Evolutionary conservation across 371 early-diverging fungal genomes (phyloP), one percentile per base, ranked within the genome.

Genomic region (Umbelopsis sp.): DNA sequence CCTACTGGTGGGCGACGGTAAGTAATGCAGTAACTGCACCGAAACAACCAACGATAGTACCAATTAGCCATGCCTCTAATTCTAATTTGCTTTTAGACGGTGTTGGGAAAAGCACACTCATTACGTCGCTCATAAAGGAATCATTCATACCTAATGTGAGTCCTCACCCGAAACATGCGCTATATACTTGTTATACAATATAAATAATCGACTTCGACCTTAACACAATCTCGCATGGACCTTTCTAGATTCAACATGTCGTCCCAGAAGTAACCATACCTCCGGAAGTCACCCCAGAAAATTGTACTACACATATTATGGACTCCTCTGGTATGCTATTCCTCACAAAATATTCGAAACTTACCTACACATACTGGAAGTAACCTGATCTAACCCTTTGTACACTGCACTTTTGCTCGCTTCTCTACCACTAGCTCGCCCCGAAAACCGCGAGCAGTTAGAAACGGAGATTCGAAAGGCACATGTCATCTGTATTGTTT

Each of bases 181-280:
- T 48, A 18, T 48, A 48, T 4, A 20, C 18, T 41, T 41, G 1
- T 41, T 12, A 41, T 12, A 7, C 7, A 41, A 7, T 5, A 41
- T 7, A 41, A 41, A 7, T 41, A 3, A 41, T 41, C 41, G 41
- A 12, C 41, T 12, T 10, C 41, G 12, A 41, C 12, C 7, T 41
- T 48, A 16, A 48, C 18, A 48, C 8, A 7, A n/a, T 66, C 18
- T 50, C 63, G 37, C 67, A 38, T 38, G 7, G n/a, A 38, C 44
- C 22, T 48, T 62, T 35, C 20, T 75, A 98, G 97, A 93, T 98
- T 45, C 97, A 96, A 72, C 94, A 95, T 70, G 94, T 97, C 45
- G 93, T 97, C 66, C 97, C 98, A 32, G 99, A 97, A 77, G 96
- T 97, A 44, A 97, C 97, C 18, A 97, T 99, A 69, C 99, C 99